These are phyloP conservation scores for Fusarium sublunatum DNA, from an alignment of 2,329 filamentous ascomycete species.

Conservation along the genomic window DNA sequence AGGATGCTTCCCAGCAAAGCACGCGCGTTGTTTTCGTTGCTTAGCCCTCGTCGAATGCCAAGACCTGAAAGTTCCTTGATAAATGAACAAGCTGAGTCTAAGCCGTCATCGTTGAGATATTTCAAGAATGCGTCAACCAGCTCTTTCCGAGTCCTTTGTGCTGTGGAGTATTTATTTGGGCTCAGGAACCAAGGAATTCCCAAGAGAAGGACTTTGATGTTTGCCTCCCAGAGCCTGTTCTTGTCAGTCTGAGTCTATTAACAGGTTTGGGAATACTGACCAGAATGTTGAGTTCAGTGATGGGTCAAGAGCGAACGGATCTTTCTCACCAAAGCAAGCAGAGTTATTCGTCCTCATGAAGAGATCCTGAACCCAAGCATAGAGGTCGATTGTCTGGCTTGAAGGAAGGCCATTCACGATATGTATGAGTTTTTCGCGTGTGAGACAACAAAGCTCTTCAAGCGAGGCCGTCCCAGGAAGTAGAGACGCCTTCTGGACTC, in stretches of 20 bases:
- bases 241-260: not conserved
- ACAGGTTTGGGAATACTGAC: not conserved
- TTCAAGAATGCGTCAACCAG: conserved; percentile 30
- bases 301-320: conserved; percentile 28
- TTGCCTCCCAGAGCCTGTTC: conserved; percentile 30
- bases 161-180: conserved; percentile 20
- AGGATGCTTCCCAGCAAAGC: conserved; percentile 34
- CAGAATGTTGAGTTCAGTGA: conserved; percentile 23
- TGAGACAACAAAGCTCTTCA: conserved; percentile 18
- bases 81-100: conserved; percentile 29
- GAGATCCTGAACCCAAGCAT: conserved; percentile 29
- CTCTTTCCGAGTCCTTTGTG: conserved; percentile 17
- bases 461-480: conserved; percentile 33
- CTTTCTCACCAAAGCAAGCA: conserved; percentile 35
- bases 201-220: conserved; percentile 28
- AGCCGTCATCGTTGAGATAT: conserved; percentile 17
- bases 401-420: conserved; percentile 21
- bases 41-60: conserved; percentile 29
- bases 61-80: conserved; percentile 28
- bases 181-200: conserved; percentile 37
- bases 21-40: conserved; percentile 39
- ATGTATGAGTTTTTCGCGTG: conserved; percentile 15
- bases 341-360: conserved; percentile 40
- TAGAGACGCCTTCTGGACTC: conserved; percentile 31
- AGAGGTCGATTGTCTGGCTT: conserved; percentile 23